Evolutionary conservation across 2,329 filamentous ascomycete genomes (phyloP).

Genomic region (Aureobasidium lini): DNA sequence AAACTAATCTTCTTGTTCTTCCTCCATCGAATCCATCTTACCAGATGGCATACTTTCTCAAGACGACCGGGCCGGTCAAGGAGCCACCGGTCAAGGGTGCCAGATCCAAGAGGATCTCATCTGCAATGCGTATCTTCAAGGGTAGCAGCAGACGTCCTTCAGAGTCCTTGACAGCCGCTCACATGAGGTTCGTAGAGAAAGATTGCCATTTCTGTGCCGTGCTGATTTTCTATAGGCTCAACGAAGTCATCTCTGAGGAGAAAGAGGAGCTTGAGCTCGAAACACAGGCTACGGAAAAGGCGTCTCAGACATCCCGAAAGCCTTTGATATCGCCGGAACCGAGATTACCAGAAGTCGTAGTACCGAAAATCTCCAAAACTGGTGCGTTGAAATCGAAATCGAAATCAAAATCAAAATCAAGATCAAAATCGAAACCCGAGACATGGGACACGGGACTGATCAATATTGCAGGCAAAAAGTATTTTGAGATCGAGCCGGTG

Average conservation of each 20-base stretch:
- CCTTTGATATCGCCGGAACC: neutral
- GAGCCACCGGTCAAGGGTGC: conserved; percentile 17
- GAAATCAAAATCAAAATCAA: neutral
- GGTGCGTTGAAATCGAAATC: conserved; percentile 19
- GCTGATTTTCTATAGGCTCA: neutral
- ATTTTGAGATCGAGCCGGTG: conserved; percentile 14
- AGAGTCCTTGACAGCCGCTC: conserved; percentile 16
- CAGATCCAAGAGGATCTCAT: conserved; percentile 20
- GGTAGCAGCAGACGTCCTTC: conserved; percentile 15
- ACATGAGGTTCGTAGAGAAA: conserved; percentile 19
- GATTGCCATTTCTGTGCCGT: neutral
- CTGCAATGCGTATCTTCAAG: conserved; percentile 27
- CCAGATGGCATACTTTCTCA: conserved; percentile 32
- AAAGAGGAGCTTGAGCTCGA: neutral
- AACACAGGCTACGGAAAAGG: neutral
- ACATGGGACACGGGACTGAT: neutral
- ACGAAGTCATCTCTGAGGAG: conserved; percentile 4
- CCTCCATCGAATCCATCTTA: conserved; percentile 24
- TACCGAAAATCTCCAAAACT: conserved; percentile 28
- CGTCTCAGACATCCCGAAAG: conserved; percentile 1
- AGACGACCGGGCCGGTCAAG: conserved; percentile 29
- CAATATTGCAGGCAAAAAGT: conserved; percentile 8
- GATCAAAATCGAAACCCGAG: neutral
- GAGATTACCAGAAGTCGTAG: conserved; percentile 21
- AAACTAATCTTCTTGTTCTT: conserved; percentile 23